Evolutionary conservation across 2,329 filamentous ascomycete genomes (phyloP).

Genomic region (Penicillium corylophilum): DNA sequence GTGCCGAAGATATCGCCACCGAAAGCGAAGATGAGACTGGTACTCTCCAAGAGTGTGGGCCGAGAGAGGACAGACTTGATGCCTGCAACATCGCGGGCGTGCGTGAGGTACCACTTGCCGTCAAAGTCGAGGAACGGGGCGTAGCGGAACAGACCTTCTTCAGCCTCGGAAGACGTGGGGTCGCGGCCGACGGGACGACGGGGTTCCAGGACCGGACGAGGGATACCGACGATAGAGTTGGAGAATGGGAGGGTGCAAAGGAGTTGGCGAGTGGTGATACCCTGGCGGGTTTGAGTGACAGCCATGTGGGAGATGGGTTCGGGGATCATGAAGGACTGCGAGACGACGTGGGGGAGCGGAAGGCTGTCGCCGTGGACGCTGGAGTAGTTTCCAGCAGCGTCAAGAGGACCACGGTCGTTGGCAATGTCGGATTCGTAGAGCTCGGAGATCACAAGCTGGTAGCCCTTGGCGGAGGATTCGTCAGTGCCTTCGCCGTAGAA

Average conservation of each 20-base stretch:
- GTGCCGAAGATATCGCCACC: slow-evolving; percentile 85
- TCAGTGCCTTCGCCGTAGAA: slow-evolving; percentile 61
- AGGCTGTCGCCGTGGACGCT: slow-evolving; percentile 60
- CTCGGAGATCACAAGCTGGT: slow-evolving; percentile 82
- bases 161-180: slow-evolving; percentile 71
- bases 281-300: slow-evolving; percentile 86
- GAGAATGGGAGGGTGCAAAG: slow-evolving; percentile 73
- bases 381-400: slow-evolving; percentile 70
- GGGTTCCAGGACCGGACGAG: slow-evolving; percentile 76
- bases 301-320: slow-evolving; percentile 76
- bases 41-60: slow-evolving; percentile 85
- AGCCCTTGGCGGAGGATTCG: slow-evolving; percentile 64
- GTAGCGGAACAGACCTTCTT: slow-evolving; percentile 82
- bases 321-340: slow-evolving; percentile 77
- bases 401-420: slow-evolving; percentile 81
- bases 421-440: slow-evolving; percentile 81
- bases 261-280: slow-evolving; percentile 80
- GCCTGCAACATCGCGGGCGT: slow-evolving; percentile 77
- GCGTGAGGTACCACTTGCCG: slow-evolving; percentile 74
- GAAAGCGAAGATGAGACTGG: slow-evolving; percentile 82
- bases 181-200: slow-evolving; percentile 83
- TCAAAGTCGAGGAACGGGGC: slow-evolving; percentile 77
- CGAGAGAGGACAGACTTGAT: slow-evolving; percentile 70
- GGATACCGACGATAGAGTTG: slow-evolving; percentile 75
- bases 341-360: slow-evolving; percentile 70